Evolutionary conservation across 257 asterid genomes (phyloP).

Genomic region (Nicotiana tabacum): DNA sequence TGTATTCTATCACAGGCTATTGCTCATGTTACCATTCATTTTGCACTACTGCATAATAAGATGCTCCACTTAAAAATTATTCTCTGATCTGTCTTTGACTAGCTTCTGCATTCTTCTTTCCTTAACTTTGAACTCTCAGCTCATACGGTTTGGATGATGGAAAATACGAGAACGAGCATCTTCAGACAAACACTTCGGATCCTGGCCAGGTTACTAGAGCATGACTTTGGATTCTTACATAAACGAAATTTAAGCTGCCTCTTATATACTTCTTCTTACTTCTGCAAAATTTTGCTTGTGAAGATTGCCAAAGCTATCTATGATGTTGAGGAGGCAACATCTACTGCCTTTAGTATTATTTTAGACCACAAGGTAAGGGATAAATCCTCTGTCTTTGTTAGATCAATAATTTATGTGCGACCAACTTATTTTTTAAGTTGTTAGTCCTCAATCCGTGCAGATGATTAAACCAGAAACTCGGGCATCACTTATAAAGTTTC

Average conservation of each 20-base stretch:
- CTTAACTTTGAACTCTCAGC: conserved; percentile 33
- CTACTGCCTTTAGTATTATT: conserved; percentile 63
- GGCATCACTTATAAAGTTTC: conserved; percentile 60
- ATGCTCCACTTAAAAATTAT: not conserved
- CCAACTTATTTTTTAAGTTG: not conserved
- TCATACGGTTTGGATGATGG: conserved; percentile 70
- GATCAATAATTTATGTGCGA: not conserved
- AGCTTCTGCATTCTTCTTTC: not conserved
- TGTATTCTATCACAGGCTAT: not conserved
- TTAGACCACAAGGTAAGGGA: conserved; percentile 57
- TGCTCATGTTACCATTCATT: not conserved
- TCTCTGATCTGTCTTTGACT: not conserved
- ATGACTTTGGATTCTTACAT: conserved; percentile 11
- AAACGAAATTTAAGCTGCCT: not conserved
- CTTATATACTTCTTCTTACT: conserved; percentile 23
- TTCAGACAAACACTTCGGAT: conserved; percentile 56
- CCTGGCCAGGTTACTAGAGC: conserved; percentile 57
- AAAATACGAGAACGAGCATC: conserved; percentile 70
- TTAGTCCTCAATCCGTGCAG: conserved; percentile 25
- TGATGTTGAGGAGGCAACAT: conserved; percentile 95
- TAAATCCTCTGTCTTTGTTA: not conserved
- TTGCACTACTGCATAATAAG: not conserved
- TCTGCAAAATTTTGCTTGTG: conserved; percentile 20
- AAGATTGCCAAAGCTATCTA: conserved; percentile 82
- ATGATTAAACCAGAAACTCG: conserved; percentile 73